These are phyloP conservation scores for Erigeron philadelphicus DNA, from an alignment of 140 eudicot genomes.

Conservation along the genomic window DNA sequence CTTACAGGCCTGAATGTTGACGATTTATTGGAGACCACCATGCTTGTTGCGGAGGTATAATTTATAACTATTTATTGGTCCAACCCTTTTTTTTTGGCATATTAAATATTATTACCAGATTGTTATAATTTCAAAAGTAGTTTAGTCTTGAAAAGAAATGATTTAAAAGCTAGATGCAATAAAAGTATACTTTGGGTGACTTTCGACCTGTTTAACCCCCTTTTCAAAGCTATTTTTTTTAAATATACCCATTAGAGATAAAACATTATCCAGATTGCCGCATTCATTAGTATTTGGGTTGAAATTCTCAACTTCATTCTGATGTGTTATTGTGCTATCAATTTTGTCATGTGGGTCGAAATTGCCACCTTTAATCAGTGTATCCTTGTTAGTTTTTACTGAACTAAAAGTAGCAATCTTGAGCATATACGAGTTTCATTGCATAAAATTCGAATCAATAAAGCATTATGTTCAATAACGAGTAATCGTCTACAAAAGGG, in stretches of 20 bases:
- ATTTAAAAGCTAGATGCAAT: no score
- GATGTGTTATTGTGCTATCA: not conserved
- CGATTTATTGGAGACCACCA: constrained; percentile 78
- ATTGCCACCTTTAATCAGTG: not conserved
- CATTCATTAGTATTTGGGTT: not conserved
- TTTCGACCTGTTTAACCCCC: not conserved
- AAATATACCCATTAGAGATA: not conserved
- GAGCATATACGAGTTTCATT: constrained; percentile 4
- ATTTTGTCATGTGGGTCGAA: not conserved
- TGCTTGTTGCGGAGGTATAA: constrained; percentile 97
- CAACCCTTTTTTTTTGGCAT: not conserved
- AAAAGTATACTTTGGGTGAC: not conserved
- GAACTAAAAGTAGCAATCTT: constrained; percentile 5
- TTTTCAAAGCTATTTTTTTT: not conserved
- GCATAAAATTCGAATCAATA: constrained; percentile 8
- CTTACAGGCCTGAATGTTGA: constrained; percentile 83
- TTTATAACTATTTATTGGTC: not conserved
- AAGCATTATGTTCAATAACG: not conserved
- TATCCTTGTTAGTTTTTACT: not conserved
- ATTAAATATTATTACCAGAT: no score
- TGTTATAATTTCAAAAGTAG: no score
- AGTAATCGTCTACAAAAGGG: not conserved
- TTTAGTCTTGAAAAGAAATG: no score
- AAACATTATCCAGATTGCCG: not conserved
- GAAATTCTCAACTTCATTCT: not conserved